A percentile compares a stretch with the other conserved stretches of the same genome.
These are phyloP conservation scores for Aspergillus aculeatinus DNA, from an alignment of 2,329 filamentous ascomycete species.

Conservation along the genomic window DNA sequence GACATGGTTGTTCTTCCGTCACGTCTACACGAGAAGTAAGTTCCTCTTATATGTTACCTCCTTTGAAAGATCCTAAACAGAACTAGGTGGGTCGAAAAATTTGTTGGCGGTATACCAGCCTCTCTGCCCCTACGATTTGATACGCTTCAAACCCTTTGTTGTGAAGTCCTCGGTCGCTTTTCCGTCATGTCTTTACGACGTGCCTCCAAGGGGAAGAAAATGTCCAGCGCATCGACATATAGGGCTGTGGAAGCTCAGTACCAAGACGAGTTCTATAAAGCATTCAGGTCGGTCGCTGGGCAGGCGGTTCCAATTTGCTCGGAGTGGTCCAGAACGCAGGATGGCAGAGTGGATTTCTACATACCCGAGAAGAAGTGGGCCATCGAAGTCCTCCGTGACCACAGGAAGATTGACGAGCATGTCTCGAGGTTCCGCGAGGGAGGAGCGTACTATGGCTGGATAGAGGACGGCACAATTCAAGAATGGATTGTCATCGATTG, in stretches of 20 bases:
- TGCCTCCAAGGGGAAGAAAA: background rate
- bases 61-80: background rate
- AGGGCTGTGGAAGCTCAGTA: slow-evolving; percentile 6
- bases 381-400: slow-evolving; percentile 6
- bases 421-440: slow-evolving; percentile 6
- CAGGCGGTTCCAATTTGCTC: slow-evolving; percentile 3
- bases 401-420: slow-evolving; percentile 2
- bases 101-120: background rate
- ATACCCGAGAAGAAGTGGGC: slow-evolving; percentile 6
- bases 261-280: slow-evolving; percentile 6
- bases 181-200: background rate
- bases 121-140: background rate
- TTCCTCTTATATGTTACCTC: background rate
- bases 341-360: slow-evolving; percentile 6
- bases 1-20: slow-evolving; percentile 2
- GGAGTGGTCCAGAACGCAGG: slow-evolving; percentile 6
- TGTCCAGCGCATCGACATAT: slow-evolving; percentile 1
- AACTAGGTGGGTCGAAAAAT: slow-evolving; percentile 4
- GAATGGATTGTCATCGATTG: slow-evolving; percentile 10
- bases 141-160: background rate
- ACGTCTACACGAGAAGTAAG: slow-evolving; percentile 3
- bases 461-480: slow-evolving; percentile 1
- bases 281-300: slow-evolving; percentile 2
- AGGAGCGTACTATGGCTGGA: slow-evolving; percentile 6
- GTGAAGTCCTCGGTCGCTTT: too few species aligned